Conservation (phyloP, 225 moss, liverwort and hornwort species). For the Rhytidiadelphus loreus region DNA sequence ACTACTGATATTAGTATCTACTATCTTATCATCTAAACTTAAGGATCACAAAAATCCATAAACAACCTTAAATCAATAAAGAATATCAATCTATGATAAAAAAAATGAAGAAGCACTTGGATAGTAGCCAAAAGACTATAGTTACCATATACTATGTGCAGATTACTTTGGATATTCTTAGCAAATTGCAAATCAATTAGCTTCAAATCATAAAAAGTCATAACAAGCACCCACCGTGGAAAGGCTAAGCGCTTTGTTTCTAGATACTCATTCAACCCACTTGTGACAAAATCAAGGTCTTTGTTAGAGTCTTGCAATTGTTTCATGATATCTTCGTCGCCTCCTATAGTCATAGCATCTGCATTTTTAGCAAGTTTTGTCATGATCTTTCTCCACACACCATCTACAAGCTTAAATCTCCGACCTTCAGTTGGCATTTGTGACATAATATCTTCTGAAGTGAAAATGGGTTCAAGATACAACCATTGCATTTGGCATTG, state of each 20-base stretch:
- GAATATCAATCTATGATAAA: not conserved
- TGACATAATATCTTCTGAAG: slow-evolving; percentile 79
- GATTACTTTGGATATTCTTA: not conserved
- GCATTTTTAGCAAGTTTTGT: slow-evolving; percentile 43
- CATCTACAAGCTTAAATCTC: slow-evolving; percentile 52
- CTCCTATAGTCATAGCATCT: slow-evolving; percentile 48
- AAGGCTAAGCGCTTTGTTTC: slow-evolving; percentile 62
- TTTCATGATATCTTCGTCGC: slow-evolving; percentile 55
- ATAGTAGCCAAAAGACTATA: not conserved
- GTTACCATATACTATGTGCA: fast-evolving
- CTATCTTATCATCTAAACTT: not conserved
- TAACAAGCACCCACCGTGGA: slow-evolving; percentile 1
- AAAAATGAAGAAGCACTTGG: not conserved
- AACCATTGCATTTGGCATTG: slow-evolving; percentile 69
- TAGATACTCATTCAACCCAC: slow-evolving; percentile 55
- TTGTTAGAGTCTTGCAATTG: slow-evolving; percentile 37
- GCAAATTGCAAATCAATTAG: not conserved
- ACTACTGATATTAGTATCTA: fast-evolving
- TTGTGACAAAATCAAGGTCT: slow-evolving; percentile 53
- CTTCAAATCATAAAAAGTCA: not conserved
- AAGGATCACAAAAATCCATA: not conserved
- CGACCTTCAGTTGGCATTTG: slow-evolving; percentile 71
- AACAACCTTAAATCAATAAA: not conserved
- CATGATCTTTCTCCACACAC: slow-evolving; percentile 60
- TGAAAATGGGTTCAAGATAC: slow-evolving; percentile 79